phyloP scores from a whole-genome alignment of 345 rosid genomes.

The Angophora floribunda region DNA sequence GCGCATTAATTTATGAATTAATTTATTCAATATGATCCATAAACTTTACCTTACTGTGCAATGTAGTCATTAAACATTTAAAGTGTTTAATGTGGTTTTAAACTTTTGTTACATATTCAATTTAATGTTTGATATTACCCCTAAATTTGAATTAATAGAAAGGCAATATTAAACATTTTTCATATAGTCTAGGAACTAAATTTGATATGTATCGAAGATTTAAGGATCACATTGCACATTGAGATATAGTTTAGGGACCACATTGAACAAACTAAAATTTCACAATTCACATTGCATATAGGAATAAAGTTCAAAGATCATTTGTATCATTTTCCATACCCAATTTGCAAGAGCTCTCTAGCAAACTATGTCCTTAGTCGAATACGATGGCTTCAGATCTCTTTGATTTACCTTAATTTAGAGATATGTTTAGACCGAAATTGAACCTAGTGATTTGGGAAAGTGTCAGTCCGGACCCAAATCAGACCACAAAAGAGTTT shows the following conservation, averaged over 20 bases:
- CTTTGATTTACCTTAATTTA: not conserved
- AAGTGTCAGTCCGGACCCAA: not conserved
- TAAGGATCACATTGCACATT: rapidly evolving
- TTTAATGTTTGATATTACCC: too few species aligned
- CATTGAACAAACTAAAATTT: too few species aligned
- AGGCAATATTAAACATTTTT: too few species aligned
- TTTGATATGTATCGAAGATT: too few species aligned
- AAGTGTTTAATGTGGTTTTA: too few species aligned
- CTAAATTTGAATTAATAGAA: too few species aligned
- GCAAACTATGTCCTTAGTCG: not conserved
- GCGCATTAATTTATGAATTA: not conserved
- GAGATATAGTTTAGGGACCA: too few species aligned
- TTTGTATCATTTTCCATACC: not conserved
- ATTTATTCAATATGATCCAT: not conserved
- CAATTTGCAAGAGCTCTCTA: not conserved
- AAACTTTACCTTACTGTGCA: not conserved
- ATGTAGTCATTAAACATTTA: too few species aligned
- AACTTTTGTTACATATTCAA: not conserved
- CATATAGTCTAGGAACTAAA: too few species aligned
- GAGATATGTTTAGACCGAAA: not conserved
- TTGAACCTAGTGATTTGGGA: not conserved
- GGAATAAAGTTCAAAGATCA: too few species aligned
- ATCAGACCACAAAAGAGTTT: not conserved
- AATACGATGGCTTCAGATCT: not conserved
- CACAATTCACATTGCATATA: too few species aligned